Base-by-base conservation (phyloP, 352 stramenopile genomes). In the Achlya hypogyna region DNA sequence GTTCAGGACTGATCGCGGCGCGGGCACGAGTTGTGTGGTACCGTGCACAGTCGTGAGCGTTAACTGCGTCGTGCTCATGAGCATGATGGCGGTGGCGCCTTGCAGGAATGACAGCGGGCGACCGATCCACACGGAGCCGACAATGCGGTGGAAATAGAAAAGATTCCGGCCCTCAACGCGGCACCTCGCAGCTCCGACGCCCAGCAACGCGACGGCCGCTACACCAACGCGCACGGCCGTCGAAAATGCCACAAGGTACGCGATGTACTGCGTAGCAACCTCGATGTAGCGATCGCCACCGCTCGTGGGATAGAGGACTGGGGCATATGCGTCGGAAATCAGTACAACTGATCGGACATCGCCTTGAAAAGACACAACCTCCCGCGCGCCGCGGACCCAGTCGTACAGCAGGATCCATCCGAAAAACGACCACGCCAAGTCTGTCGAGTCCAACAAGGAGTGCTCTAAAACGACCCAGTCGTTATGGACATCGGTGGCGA, bases 301-400 rank as follows among this genome's bases (percentile, higher is more conserved):
- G 20, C 12, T 25, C 38, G 38, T 45, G 2, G 34, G 25, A 66
- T 31, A 27, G 8, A 20, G 6, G 9, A 31, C 10, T 1, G 27
- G 31, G 12, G 6, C 42, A 29, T 53, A 28, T 5, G 34, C 34
- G 45, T 23, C 29, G 4, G 58, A 65, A 9, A 65, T 28, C 12
- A 65, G 16, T 4, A 53, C 58, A 14, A 51, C 16, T 18, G 40
- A 42, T 20, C 9, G 16, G 23, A 65, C 12, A n/a, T 65, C 35
- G 34, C 58, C 58, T 65, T 65, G 34, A 52, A 65, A 53, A 25
- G 58, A 53, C 31, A 65, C 40, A 38, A 54, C 58, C 53, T 65
- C 42, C 12, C 58, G 58, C 3, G 5, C 9, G 6, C 58, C 58
- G 16, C 9, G 10, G 4, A 54, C n/a, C 58, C 58, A 65, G 35